phyloP scores from a whole-genome alignment of 331 rosid species.

The Prunus yedoensis region DNA sequence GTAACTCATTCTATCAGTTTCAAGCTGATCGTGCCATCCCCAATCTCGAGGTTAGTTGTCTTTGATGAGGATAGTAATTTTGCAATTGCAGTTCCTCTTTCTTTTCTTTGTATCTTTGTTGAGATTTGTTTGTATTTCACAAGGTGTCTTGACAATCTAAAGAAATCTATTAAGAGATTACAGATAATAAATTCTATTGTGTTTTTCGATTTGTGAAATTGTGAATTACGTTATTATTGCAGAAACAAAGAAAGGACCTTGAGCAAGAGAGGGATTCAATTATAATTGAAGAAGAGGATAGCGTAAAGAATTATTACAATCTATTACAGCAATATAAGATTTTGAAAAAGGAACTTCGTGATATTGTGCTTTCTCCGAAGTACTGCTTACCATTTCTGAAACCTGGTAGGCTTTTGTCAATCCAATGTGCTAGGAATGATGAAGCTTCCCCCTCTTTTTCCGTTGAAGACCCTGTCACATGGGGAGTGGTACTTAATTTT shows the following conservation, averaged over 20 bases:
- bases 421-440: conserved; percentile 49
- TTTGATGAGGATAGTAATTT: conserved; percentile 2
- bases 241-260: conserved; percentile 74
- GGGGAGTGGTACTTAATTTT: conserved; percentile 89
- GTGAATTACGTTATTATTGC: conserved; percentile 27
- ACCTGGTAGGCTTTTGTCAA: conserved; percentile 87
- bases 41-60: conserved; percentile 74
- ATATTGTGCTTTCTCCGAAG: conserved; percentile 73
- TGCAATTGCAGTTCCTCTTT: background rate
- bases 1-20: conserved; percentile 73
- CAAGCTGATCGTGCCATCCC: conserved; percentile 97
- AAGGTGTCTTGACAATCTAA: background rate
- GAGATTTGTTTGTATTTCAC: background rate
- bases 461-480: conserved; percentile 62
- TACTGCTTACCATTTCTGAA: conserved; percentile 88
- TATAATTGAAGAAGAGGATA: conserved; percentile 86
- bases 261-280: conserved; percentile 90
- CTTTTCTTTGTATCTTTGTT: background rate
- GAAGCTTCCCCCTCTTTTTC: conserved; percentile 49
- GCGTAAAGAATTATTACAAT: conserved; percentile 76
- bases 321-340: conserved; percentile 69
- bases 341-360: conserved; percentile 74
- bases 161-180: background rate
- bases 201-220: background rate
- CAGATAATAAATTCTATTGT: background rate